phyloP scores from a whole-genome alignment of 2,329 filamentous ascomycete species.

The Colletotrichum chrysophilum region DNA sequence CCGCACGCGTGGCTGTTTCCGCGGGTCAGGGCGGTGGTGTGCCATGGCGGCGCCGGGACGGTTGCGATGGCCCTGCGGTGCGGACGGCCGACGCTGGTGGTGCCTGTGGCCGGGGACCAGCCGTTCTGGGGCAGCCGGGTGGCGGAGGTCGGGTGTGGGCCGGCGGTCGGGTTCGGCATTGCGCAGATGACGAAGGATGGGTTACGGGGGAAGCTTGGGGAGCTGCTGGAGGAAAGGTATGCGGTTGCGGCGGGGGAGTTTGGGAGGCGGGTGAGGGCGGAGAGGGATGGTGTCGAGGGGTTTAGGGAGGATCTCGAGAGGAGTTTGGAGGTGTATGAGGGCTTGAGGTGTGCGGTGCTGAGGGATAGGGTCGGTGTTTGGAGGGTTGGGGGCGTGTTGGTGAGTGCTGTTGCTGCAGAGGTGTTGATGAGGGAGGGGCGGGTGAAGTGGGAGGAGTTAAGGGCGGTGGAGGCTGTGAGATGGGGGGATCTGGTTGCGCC shows the following conservation, averaged over 20 bases:
- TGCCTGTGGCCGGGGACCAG: conserved; percentile 20
- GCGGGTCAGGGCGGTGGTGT: conserved; percentile 9
- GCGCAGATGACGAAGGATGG: not conserved
- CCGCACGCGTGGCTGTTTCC: conserved; percentile 20
- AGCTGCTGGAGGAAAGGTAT: not conserved
- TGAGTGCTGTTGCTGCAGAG: conserved; percentile 14
- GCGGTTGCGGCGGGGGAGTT: not conserved
- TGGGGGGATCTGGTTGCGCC: conserved; percentile 17
- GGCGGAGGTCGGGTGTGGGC: not conserved
- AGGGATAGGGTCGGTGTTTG: conserved; percentile 1
- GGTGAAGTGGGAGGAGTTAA: not conserved
- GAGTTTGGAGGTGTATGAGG: not conserved
- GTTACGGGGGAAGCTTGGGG: not conserved
- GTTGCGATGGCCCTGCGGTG: conserved; percentile 13
- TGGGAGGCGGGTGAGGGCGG: not conserved
- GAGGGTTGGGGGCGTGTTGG: not conserved
- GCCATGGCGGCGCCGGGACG: conserved; percentile 16
- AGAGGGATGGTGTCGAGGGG: conserved; percentile 10
- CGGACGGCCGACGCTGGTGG: conserved; percentile 7
- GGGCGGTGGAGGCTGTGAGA: conserved; percentile 1
- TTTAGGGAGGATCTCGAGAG: not conserved
- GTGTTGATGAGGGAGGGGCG: not conserved
- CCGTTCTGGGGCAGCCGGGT: conserved; percentile 12
- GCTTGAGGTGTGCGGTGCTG: not conserved
- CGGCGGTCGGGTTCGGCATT: not conserved